Evolutionary conservation across 2,329 filamentous ascomycete species (phyloP).

Genomic region (Dactylonectria estremocensis): DNA sequence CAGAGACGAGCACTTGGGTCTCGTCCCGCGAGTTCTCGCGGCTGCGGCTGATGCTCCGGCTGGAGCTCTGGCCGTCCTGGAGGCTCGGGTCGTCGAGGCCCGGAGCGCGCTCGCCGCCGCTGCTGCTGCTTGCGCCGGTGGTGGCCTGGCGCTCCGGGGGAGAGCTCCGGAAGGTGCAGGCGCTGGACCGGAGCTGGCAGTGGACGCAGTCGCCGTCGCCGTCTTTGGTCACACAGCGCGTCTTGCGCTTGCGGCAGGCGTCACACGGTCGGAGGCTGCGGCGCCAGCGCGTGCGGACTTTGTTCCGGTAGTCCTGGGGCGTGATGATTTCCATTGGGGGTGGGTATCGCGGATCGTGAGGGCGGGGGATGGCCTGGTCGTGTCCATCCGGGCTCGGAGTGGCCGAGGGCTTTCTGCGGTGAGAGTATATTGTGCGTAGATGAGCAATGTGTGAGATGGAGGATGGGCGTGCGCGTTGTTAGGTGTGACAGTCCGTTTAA

Average conservation of each 20-base stretch:
- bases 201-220: no score
- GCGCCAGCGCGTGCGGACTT: conserved; percentile 48
- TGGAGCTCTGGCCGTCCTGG: conserved; percentile 1
- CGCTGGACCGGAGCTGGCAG: no score
- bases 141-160: no score
- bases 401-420: no score
- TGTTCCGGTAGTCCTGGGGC: conserved; percentile 51
- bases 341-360: conserved; percentile 21
- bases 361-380: conserved; percentile 29
- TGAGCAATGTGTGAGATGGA: not conserved
- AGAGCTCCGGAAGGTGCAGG: no score
- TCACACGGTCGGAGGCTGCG: conserved; percentile 52
- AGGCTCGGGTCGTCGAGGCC: not conserved
- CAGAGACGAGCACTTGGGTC: conserved; percentile 42
- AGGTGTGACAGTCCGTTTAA: no score
- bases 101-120: not conserved
- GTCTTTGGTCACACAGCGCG: no score
- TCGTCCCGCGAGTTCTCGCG: conserved; percentile 44
- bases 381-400: conserved; percentile 25
- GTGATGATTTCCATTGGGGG: conserved; percentile 52
- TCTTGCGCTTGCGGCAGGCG: conserved; percentile 1
- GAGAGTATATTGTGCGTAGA: no score
- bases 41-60: conserved; percentile 21
- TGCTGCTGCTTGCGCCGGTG: no score
- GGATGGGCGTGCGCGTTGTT: no score